Percentiles rank a stretch among this genome's conserved stretches.
phyloP scores from a whole-genome alignment of 2,329 filamentous ascomycete genomes.

The Fusarium sp. region DNA sequence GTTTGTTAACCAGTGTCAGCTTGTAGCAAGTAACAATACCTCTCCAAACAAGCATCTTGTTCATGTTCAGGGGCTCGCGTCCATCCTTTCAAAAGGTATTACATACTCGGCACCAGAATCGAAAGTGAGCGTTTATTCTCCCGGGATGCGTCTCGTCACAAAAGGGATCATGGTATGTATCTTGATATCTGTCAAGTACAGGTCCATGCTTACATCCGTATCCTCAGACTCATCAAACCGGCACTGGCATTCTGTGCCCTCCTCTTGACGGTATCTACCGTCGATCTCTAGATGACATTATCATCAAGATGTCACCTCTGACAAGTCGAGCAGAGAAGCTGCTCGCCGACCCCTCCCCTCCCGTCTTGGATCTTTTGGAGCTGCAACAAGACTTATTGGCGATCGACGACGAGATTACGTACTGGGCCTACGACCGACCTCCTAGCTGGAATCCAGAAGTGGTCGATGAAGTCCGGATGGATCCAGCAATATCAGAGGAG shows the following conservation, averaged over 20 bases:
- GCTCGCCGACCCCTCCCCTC: not conserved
- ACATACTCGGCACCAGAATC: not conserved
- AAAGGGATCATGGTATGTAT: not conserved
- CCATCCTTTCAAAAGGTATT: not conserved
- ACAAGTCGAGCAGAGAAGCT: not conserved
- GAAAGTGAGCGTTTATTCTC: not conserved
- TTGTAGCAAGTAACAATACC: not conserved
- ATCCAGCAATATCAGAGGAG: not conserved
- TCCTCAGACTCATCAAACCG: not conserved
- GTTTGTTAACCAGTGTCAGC: not conserved
- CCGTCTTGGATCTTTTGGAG: not conserved
- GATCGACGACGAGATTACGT: not conserved
- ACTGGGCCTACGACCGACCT: not conserved
- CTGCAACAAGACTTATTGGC: not conserved
- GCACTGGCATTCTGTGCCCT: slow-evolving; percentile 2
- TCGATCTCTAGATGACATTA: slow-evolving; percentile 7
- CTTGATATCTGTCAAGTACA: no score
- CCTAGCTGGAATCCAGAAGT: not conserved
- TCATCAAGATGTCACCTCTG: not conserved
- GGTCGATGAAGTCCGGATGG: not conserved
- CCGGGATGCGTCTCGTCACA: not conserved
- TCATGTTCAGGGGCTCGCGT: not conserved
- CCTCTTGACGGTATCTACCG: not conserved
- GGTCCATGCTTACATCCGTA: not conserved
- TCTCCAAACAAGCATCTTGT: not conserved